Evolutionary conservation across 768 basidiomycete genomes (phyloP).

Genomic region (Macrolepiota fuliginosa): DNA sequence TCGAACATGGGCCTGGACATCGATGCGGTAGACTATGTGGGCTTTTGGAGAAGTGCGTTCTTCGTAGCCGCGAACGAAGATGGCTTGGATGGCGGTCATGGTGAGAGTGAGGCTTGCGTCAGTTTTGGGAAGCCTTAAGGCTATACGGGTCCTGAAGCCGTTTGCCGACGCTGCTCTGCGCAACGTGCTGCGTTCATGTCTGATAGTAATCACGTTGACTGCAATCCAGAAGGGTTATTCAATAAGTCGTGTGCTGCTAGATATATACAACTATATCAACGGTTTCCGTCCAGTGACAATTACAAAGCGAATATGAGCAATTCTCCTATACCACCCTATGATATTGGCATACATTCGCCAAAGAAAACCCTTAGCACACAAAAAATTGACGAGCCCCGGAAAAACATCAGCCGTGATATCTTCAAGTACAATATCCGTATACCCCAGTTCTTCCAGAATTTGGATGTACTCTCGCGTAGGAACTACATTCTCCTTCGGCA

Average conservation of each 20-base stretch:
- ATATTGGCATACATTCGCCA: slow-evolving; percentile 44
- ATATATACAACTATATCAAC: background rate
- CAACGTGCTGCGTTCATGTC: background rate
- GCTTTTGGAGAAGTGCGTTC: slow-evolving; percentile 66
- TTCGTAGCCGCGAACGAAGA: slow-evolving; percentile 68
- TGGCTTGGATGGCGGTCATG: slow-evolving; percentile 77
- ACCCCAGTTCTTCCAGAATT: slow-evolving; percentile 49
- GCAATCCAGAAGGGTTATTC: background rate
- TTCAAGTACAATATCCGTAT: slow-evolving; percentile 47
- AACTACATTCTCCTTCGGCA: slow-evolving; percentile 51
- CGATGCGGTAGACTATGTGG: slow-evolving; percentile 81
- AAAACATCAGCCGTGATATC: slow-evolving; percentile 59
- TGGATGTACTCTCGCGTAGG: slow-evolving; percentile 42
- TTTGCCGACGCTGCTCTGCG: background rate
- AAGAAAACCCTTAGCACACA: slow-evolving; percentile 37
- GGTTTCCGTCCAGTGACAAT: slow-evolving; percentile 37
- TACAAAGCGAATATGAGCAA: slow-evolving; percentile 46
- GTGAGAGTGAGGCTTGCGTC: slow-evolving; percentile 17
- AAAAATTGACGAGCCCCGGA: slow-evolving; percentile 51
- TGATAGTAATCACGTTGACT: background rate
- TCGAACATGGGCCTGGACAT: slow-evolving; percentile 83
- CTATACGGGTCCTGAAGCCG: background rate
- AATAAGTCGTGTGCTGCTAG: background rate
- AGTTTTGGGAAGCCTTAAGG: slow-evolving; percentile 3
- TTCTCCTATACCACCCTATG: slow-evolving; percentile 31